Evolutionary conservation across 164 flowering plant genomes (phyloP), one percentile per base, ranked within the genome.

Genomic region (Umbellularia californica): DNA sequence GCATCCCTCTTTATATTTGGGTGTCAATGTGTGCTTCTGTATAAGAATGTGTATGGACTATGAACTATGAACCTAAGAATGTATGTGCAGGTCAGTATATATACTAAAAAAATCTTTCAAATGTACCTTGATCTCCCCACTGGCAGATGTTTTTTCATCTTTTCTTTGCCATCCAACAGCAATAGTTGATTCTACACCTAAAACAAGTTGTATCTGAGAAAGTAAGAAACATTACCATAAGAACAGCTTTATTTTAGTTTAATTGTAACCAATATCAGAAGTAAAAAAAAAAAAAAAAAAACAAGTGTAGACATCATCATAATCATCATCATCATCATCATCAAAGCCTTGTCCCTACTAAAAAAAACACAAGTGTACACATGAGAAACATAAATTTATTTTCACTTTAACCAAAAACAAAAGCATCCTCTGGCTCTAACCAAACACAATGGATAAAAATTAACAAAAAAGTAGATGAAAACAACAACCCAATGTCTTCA

Each of bases 101-200:
- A 5, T 10, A 35, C 9, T 55, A 55, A 55, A 55, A 14, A 17
- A 55, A 55, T 19, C 17, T 15, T 55, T 55, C 60, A 33, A 60
- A 41, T 12, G 41, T 81, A 93, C 99, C 97, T 92, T 93, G 75
- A 95, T 55, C 82, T 91, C 96, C 77, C 99, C 99, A 69, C 90
- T 75, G 69, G 92, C 95, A 81, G 98, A 86, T 70, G 73, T 78
- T 58, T 89, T 93, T 77, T 87, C 84, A 28, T 89, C 90, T 81
- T 91, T 90, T 85, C 81, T 92, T 74, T 83, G 88, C 98, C 97
- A 95, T 73, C 99, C 98, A 78, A 90, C 97, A 58, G 85, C 78
- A 74, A 95, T 81, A 64, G 92, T 77, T 77, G 97, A 84, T 71
- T 95, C 97, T 75, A 83, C 66, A 41, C 99, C 99, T 68, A 96